phyloP scores from a whole-genome alignment of 2,329 filamentous ascomycete genomes.

The Calonectria honghensis region DNA sequence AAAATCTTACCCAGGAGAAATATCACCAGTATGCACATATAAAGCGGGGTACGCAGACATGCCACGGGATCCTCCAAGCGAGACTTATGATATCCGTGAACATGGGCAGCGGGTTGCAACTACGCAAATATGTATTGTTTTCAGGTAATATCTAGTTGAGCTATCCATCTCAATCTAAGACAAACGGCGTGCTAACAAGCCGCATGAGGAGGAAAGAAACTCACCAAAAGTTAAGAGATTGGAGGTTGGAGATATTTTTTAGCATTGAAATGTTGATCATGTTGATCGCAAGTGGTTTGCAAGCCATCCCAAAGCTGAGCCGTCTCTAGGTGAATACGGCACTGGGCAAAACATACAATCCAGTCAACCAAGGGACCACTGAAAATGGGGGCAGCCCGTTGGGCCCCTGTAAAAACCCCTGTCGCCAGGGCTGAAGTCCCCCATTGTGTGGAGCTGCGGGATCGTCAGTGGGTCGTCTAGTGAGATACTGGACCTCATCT shows the following conservation, averaged over 20 bases:
- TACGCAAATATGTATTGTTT: neutral
- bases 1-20: neutral
- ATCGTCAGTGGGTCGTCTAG: slow-evolving; percentile 16
- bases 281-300: neutral
- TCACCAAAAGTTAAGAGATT: neutral
- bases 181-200: neutral
- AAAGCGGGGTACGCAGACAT: neutral
- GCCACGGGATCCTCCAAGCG: neutral
- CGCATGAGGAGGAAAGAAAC: neutral
- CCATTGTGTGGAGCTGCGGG: slow-evolving; percentile 2
- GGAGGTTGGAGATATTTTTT: neutral
- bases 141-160: neutral
- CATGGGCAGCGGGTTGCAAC: neutral
- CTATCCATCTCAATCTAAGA: neutral
- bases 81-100: neutral
- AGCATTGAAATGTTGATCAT: neutral
- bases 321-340: neutral
- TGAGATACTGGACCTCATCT: neutral
- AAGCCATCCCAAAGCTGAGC: neutral
- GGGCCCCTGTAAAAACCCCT: slow-evolving; percentile 9
- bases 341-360: neutral
- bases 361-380: neutral
- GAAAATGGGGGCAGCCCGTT: slow-evolving; percentile 3
- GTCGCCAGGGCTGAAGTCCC: neutral
- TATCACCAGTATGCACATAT: neutral